Conservation (phyloP, 225 moss, liverwort and hornwort genomes). For the Bryoerythrophyllum caledonicum region DNA sequence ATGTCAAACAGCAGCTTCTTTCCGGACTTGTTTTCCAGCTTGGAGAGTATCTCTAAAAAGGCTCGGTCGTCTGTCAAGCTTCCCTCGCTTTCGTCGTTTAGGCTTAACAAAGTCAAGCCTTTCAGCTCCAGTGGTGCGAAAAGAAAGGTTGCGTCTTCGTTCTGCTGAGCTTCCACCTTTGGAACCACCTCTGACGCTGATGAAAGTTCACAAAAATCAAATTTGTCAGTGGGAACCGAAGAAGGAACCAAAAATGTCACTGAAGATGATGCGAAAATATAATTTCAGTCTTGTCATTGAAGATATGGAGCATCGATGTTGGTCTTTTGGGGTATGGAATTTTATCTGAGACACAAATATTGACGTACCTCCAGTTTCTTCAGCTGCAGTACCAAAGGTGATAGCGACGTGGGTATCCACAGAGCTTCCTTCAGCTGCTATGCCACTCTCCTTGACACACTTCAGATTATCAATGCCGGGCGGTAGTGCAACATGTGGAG, state of each 20-base stretch:
- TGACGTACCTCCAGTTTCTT: slow-evolving; percentile 53
- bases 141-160: slow-evolving; percentile 66
- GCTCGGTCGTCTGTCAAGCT: slow-evolving; percentile 50
- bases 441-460: slow-evolving; percentile 44
- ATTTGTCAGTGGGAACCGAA: slow-evolving; percentile 23
- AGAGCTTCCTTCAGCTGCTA: slow-evolving; percentile 46
- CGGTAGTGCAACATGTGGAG: slow-evolving; percentile 79
- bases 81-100: slow-evolving; percentile 61
- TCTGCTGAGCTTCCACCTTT: slow-evolving; percentile 51
- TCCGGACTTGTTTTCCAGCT: slow-evolving; percentile 56
- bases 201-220: slow-evolving; percentile 21
- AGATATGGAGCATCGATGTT: neutral
- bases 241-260: neutral
- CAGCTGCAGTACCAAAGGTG: slow-evolving; percentile 51
- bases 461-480: slow-evolving; percentile 76
- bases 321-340: too few species aligned
- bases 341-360: neutral
- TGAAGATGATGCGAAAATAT: too few species aligned
- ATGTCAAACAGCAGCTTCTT: slow-evolving; percentile 62
- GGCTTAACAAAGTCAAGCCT: slow-evolving; percentile 58
- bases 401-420: slow-evolving; percentile 35
- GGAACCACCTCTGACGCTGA: slow-evolving; percentile 46
- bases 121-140: slow-evolving; percentile 82
- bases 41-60: slow-evolving; percentile 41
- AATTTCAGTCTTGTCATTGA: neutral